Percentiles rank a stretch among this genome's conserved stretches.
Conservation (phyloP, 2,329 filamentous ascomycete genomes). For the Pestalotiopsis fici region DNA sequence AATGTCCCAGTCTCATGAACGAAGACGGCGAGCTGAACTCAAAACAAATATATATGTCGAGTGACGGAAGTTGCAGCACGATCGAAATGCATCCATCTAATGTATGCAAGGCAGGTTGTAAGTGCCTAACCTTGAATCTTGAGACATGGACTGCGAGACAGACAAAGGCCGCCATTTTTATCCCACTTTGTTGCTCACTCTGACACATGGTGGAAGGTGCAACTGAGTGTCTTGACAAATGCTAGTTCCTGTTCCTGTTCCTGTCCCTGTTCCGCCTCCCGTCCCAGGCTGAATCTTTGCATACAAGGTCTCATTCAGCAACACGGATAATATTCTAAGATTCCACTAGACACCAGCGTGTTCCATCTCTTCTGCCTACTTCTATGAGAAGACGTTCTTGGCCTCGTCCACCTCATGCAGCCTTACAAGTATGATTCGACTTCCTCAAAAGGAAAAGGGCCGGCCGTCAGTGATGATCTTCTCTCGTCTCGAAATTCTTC, state of each 20-base stretch:
- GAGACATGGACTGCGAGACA: background rate
- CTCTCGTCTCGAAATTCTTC: slow-evolving; percentile 15
- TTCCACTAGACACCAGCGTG: background rate
- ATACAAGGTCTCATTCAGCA: background rate
- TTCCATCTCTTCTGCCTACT: background rate
- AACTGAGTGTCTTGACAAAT: background rate
- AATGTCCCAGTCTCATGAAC: background rate
- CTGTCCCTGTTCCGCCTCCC: background rate
- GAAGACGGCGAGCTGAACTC: background rate
- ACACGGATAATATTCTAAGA: background rate
- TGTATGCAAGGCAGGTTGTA: background rate
- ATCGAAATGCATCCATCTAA: background rate
- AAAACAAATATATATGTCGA: background rate
- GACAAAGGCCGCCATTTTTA: slow-evolving; percentile 20
- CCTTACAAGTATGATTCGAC: slow-evolving; percentile 25
- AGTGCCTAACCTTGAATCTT: background rate
- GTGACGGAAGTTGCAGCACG: background rate
- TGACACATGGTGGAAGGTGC: background rate
- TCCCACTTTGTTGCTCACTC: background rate
- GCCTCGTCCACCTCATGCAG: slow-evolving; percentile 25
- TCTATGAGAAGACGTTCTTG: background rate
- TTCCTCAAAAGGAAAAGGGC: slow-evolving; percentile 24
- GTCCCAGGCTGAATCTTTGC: background rate
- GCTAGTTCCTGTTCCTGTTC: background rate
- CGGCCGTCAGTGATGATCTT: slow-evolving; percentile 14